Evolutionary conservation across 1,139 yeast genomes (phyloP), one percentile per base, ranked within the genome.

Genomic region (Geotrichum cucujoidarum): DNA sequence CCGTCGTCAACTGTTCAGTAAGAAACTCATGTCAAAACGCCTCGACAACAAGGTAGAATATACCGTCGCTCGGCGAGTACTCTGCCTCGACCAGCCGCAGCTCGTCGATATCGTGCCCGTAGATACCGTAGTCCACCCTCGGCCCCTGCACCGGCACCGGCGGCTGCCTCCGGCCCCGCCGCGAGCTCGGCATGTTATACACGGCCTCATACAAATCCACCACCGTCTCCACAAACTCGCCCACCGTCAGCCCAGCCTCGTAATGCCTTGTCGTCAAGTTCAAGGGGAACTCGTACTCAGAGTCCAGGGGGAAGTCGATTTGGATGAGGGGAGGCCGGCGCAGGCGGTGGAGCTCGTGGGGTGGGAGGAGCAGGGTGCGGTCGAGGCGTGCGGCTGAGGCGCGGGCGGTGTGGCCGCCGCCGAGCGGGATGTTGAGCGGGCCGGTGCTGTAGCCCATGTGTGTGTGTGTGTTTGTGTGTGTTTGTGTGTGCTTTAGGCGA

Each of bases 261-360:
- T 24, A 24, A 24, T 24, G 10, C 1, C 35, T 34, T 8, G 29
- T 27, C 17, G 3, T 17, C 17, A 35, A 35, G 18, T 16, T n/a
- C 27, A 39, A 7, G 11, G 11, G 24, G 24, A 39, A 39, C 21
- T 39, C 43, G 16, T 39, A 39, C 27, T 39, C 43, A n/a, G 13
- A 22, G 35, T 39, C 43, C 2, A 39, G 34, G 2, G 43, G 43
- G 34, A 39, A 39, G 22, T 39, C 43, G 34, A 39, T 21, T 20
- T 39, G 43, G 27, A 39, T 29, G 11, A 17, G 29, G 29, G 43
- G 43, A 13, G 13, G 20, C 7, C 29, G 17, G 43, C 21, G 33
- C 8, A 13, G 20, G 10, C 29, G 17, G 43, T 30, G 33, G 4
- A 39, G 34, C 6, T 34, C 35, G 27, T 35, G 35, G 29, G 16